phyloP scores from a whole-genome alignment of 345 rosid genomes.

The Camelina laxa region DNA sequence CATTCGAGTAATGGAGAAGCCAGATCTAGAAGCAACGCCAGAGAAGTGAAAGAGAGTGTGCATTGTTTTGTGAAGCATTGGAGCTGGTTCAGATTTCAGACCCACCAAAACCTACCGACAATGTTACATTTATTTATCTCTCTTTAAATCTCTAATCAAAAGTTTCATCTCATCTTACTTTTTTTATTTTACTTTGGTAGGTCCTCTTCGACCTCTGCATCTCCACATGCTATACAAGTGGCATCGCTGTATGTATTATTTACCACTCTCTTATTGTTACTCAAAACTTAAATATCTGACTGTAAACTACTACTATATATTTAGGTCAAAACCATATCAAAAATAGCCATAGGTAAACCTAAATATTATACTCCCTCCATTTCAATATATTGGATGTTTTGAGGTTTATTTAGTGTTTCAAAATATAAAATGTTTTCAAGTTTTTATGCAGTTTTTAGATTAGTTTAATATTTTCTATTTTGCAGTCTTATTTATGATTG shows the following conservation, averaged over 20 bases:
- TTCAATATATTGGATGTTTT: too few species aligned
- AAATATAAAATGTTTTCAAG: too few species aligned
- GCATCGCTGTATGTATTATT: slow-evolving; percentile 35
- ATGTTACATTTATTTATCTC: slow-evolving; percentile 24
- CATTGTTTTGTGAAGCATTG: slow-evolving; percentile 29
- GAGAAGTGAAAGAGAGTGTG: slow-evolving; percentile 19
- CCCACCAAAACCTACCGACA: slow-evolving; percentile 37
- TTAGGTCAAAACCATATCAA: slow-evolving; percentile 40
- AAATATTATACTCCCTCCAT: too few species aligned
- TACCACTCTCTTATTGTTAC: slow-evolving; percentile 38
- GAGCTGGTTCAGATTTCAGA: slow-evolving; percentile 23
- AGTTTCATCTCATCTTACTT: slow-evolving; percentile 5
- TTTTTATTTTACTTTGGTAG: background rate
- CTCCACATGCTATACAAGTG: slow-evolving; percentile 37
- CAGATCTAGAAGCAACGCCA: slow-evolving; percentile 9
- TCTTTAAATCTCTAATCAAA: slow-evolving; percentile 2
- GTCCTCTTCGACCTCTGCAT: slow-evolving; percentile 34
- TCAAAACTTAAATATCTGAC: slow-evolving; percentile 35
- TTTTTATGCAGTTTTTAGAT: too few species aligned
- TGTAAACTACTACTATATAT: slow-evolving; percentile 21
- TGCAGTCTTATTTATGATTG: too few species aligned
- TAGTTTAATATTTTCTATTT: too few species aligned
- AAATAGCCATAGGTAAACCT: slow-evolving; percentile 13
- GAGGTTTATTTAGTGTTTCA: too few species aligned
- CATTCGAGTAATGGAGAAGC: slow-evolving; percentile 18